A percentile compares a stretch with the other conserved stretches of the same genome.
Conservation (phyloP, 2,329 filamentous ascomycete genomes). For the Talaromyces sp. region DNA sequence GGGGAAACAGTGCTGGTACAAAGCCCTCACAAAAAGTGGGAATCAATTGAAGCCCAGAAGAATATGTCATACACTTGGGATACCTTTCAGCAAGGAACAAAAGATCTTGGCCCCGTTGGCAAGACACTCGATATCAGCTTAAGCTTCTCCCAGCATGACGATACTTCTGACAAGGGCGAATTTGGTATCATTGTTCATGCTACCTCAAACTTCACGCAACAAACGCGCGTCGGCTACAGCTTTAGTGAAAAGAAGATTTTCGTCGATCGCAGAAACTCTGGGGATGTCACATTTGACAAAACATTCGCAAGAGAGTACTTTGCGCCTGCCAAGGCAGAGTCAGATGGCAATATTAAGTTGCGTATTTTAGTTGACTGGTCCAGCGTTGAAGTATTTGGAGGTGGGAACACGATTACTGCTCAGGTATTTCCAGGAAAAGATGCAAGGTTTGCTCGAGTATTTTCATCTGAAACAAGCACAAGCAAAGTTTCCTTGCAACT, state of each 20-base stretch:
- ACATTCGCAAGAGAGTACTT: conserved; percentile 5
- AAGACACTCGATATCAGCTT: conserved; percentile 25
- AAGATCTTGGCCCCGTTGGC: conserved; percentile 17
- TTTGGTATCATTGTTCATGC: background rate
- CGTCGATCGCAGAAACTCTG: conserved; percentile 5
- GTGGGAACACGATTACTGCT: conserved; percentile 25
- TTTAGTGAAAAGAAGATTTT: conserved; percentile 2
- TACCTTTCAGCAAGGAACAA: conserved; percentile 12
- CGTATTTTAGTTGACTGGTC: conserved; percentile 30
- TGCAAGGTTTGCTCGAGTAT: background rate
- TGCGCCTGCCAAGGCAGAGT: background rate
- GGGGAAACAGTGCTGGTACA: conserved; percentile 19
- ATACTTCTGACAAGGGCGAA: background rate
- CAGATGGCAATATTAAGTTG: conserved; percentile 20
- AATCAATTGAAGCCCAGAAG: conserved; percentile 3
- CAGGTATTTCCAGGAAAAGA: conserved; percentile 25
- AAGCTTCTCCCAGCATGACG: conserved; percentile 19
- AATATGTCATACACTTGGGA: conserved; percentile 1
- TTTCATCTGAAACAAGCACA: background rate
- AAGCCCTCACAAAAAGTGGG: conserved; percentile 17
- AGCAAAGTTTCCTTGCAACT: background rate
- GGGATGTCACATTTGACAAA: conserved; percentile 1
- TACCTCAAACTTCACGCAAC: background rate
- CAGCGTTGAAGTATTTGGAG: conserved; percentile 28
- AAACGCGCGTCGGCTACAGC: conserved; percentile 4